Evolutionary conservation across 768 basidiomycete genomes (phyloP).

Genomic region (Rhodosporidiobolus sp.): DNA sequence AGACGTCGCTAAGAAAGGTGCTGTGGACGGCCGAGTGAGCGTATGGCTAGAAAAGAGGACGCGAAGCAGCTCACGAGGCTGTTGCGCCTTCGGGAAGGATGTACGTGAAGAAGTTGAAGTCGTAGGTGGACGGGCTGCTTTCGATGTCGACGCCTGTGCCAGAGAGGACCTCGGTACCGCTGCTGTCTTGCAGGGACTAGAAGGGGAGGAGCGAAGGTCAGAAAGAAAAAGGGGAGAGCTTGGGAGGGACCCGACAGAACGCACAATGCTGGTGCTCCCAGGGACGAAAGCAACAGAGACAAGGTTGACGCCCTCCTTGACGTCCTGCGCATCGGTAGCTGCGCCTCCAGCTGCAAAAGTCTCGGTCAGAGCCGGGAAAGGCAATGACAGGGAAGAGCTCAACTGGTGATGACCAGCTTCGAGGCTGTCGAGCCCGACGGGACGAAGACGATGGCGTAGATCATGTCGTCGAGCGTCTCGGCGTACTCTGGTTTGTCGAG

Average conservation of each 20-base stretch:
- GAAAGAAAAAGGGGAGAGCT: no score
- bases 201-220: neutral
- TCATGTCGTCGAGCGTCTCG: slow-evolving; percentile 9
- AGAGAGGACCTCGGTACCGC: neutral
- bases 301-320: slow-evolving; percentile 18
- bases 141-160: slow-evolving; percentile 16
- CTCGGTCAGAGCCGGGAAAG: neutral
- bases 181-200: slow-evolving; percentile 1
- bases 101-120: slow-evolving; percentile 21
- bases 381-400: neutral
- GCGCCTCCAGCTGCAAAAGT: slow-evolving; percentile 2
- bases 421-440: neutral
- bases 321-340: neutral
- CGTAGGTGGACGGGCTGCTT: neutral
- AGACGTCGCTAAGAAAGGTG: slow-evolving; percentile 1
- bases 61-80: neutral
- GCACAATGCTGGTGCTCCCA: slow-evolving; percentile 5
- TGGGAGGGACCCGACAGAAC: neutral
- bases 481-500: slow-evolving; percentile 14
- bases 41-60: neutral
- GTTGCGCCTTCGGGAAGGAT: slow-evolving; percentile 7
- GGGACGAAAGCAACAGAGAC: slow-evolving; percentile 3
- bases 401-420: neutral
- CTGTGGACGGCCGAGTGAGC: neutral
- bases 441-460: slow-evolving; percentile 5